Percentiles rank a stretch among this genome's conserved stretches.
Evolutionary conservation across 768 basidiomycete genomes (phyloP).

Genomic region (Kwoniella dendrophila): DNA sequence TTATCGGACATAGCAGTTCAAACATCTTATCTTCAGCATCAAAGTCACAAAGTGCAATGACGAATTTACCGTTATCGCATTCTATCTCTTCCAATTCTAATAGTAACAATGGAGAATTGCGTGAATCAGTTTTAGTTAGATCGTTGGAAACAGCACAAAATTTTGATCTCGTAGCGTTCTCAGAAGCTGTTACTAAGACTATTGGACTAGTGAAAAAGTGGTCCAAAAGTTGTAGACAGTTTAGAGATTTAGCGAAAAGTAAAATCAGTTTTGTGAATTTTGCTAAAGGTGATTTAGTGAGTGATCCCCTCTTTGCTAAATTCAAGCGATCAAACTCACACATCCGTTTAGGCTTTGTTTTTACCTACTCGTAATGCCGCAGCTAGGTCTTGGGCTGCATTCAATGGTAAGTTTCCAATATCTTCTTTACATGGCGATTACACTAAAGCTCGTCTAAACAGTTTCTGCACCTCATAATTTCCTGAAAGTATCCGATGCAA

Average conservation of each 20-base stretch:
- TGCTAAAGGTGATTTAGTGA: conserved; percentile 78
- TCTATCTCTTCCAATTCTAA: conserved; percentile 1
- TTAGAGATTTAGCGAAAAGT: conserved; percentile 90
- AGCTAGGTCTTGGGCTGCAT: conserved; percentile 95
- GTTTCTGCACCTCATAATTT: conserved; percentile 98
- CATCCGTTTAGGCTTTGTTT: conserved; percentile 68
- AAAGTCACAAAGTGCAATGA: neutral
- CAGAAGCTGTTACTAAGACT: conserved; percentile 77
- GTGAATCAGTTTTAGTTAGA: conserved; percentile 33
- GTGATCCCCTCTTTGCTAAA: neutral
- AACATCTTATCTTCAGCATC: neutral
- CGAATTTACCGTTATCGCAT: conserved; percentile 6
- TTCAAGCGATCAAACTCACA: neutral
- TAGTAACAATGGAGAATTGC: conserved; percentile 28
- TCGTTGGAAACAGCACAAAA: conserved; percentile 48
- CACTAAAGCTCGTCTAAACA: no score
- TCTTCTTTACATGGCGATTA: conserved; percentile 14
- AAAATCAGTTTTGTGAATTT: conserved; percentile 97
- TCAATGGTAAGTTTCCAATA: conserved; percentile 71
- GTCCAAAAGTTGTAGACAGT: conserved; percentile 96
- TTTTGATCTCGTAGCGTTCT: conserved; percentile 81
- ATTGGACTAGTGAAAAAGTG: conserved; percentile 78
- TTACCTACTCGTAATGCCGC: conserved; percentile 92
- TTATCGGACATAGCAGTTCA: neutral
- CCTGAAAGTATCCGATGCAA: conserved; percentile 78